Conservation (phyloP, 1,284 basidiomycete genomes). For the Rhodotorula glutinis region DNA sequence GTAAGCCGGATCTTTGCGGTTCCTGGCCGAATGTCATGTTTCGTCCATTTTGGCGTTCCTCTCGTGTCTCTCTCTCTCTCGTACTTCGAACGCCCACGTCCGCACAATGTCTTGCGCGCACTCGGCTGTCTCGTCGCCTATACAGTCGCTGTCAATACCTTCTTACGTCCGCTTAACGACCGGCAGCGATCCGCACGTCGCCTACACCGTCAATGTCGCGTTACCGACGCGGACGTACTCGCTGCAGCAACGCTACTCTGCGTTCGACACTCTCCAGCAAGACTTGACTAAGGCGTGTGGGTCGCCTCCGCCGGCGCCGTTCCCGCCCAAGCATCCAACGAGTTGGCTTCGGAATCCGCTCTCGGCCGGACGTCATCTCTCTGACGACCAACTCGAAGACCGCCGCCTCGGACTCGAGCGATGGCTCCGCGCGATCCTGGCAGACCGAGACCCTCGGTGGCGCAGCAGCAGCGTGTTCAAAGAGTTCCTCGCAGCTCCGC, state of each 20-base stretch:
- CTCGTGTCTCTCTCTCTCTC: no score
- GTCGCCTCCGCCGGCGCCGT: slow-evolving; percentile 42
- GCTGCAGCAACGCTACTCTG: slow-evolving; percentile 88
- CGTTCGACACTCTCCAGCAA: slow-evolving; percentile 78
- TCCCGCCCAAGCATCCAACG: slow-evolving; percentile 26
- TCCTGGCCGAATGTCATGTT: no score
- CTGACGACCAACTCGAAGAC: slow-evolving; percentile 58
- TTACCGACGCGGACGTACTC: slow-evolving; percentile 84
- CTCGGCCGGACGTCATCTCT: slow-evolving; percentile 3
- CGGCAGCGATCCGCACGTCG: slow-evolving; percentile 69
- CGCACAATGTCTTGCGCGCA: slow-evolving; percentile 8
- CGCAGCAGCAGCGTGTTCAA: slow-evolving; percentile 73
- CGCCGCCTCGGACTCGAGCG: slow-evolving; percentile 69
- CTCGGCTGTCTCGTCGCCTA: slow-evolving; percentile 15
- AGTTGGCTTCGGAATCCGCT: slow-evolving; percentile 21
- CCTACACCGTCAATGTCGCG: slow-evolving; percentile 74
- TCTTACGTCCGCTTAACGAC: slow-evolving; percentile 37
- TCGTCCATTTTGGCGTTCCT: no score
- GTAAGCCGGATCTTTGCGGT: no score
- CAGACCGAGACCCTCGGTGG: slow-evolving; percentile 76
- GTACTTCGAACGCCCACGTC: no score
- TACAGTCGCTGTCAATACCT: slow-evolving; percentile 47
- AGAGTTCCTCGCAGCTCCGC: slow-evolving; percentile 79
- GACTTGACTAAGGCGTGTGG: slow-evolving; percentile 49
- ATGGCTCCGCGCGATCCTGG: slow-evolving; percentile 82